phyloP scores from a whole-genome alignment of 257 asterid genomes.

The Cinchona pubescens region DNA sequence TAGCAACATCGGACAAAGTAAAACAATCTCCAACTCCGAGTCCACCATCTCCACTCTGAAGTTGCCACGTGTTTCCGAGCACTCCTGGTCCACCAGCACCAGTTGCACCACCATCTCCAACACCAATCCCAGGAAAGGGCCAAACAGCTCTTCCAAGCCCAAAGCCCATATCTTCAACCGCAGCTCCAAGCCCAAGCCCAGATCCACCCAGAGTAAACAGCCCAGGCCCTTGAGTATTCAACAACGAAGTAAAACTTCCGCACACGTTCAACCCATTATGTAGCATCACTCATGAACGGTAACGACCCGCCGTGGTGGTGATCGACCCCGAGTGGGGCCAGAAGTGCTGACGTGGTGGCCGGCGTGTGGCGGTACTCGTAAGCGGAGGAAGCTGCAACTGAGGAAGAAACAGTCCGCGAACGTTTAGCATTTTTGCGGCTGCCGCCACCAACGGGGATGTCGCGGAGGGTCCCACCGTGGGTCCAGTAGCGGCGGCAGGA shows the following conservation, averaged over 20 bases:
- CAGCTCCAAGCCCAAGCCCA: too few species aligned
- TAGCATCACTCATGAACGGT: conserved; percentile 17
- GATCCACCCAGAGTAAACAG: conserved; percentile 50
- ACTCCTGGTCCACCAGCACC: conserved; percentile 17
- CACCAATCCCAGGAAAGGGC: conserved; percentile 51
- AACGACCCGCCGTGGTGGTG: conserved; percentile 33
- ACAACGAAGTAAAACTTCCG: conserved; percentile 71
- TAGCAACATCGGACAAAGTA: conserved; percentile 63
- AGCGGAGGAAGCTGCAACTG: conserved; percentile 20
- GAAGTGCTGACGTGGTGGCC: conserved; percentile 31
- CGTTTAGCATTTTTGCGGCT: conserved; percentile 86
- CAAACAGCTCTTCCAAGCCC: conserved; percentile 63
- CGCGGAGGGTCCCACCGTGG: conserved; percentile 91
- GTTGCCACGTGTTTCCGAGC: conserved; percentile 59
- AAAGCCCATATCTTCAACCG: conserved; percentile 63
- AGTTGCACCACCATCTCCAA: conserved; percentile 28
- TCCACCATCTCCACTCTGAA: conserved; percentile 64
- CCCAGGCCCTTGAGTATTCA: conserved; percentile 59
- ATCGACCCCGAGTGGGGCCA: conserved; percentile 38
- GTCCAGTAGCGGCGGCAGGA: conserved; percentile 99
- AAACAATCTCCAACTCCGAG: conserved; percentile 45
- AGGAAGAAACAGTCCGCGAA: conserved; percentile 43
- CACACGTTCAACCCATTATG: conserved; percentile 25
- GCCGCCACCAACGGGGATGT: conserved; percentile 91
- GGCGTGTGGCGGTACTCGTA: conserved; percentile 56